A percentile compares a stretch with the other conserved stretches of the same genome.
Conservation (phyloP, 2,329 filamentous ascomycete species). For the Pseudocercospora macadamiae region DNA sequence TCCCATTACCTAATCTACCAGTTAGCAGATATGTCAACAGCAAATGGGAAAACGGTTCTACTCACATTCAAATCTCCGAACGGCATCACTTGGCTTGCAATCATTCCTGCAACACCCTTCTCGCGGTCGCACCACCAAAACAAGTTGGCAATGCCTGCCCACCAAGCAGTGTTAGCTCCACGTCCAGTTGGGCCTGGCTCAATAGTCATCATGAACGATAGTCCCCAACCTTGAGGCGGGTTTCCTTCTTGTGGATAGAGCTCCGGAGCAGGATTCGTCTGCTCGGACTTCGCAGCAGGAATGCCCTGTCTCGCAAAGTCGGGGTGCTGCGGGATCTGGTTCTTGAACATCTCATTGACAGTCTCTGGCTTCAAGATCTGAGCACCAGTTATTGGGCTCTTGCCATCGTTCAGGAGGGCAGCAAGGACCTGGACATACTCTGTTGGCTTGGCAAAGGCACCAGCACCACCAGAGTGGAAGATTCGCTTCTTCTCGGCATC, state of each 20-base stretch:
- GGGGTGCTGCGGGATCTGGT: constrained; percentile 43
- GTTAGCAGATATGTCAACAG: not conserved
- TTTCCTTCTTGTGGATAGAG: constrained; percentile 40
- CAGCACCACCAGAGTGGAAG: constrained; percentile 66
- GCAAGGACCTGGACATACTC: constrained; percentile 67
- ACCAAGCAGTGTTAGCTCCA: constrained; percentile 40
- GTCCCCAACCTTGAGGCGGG: constrained; percentile 66
- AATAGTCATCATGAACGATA: constrained; percentile 45
- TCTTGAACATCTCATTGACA: constrained; percentile 63
- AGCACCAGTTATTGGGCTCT: constrained; percentile 57
- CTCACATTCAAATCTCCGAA: constrained; percentile 34
- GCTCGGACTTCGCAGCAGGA: constrained; percentile 39
- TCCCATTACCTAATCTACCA: constrained; percentile 11
- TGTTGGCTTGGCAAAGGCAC: constrained; percentile 60
- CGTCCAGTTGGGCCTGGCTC: constrained; percentile 41
- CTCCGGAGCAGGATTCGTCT: constrained; percentile 47
- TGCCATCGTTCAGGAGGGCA: constrained; percentile 66
- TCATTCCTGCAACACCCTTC: constrained; percentile 42
- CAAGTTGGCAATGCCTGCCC: constrained; percentile 39
- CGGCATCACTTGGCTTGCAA: constrained; percentile 41
- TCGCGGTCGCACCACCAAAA: constrained; percentile 39
- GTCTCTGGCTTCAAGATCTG: constrained; percentile 61
- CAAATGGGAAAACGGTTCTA: not conserved
- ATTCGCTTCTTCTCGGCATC: constrained; percentile 49
- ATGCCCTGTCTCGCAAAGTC: constrained; percentile 41